phyloP scores from a whole-genome alignment of 148 eudicot genomes.

The Drosera capensis region DNA sequence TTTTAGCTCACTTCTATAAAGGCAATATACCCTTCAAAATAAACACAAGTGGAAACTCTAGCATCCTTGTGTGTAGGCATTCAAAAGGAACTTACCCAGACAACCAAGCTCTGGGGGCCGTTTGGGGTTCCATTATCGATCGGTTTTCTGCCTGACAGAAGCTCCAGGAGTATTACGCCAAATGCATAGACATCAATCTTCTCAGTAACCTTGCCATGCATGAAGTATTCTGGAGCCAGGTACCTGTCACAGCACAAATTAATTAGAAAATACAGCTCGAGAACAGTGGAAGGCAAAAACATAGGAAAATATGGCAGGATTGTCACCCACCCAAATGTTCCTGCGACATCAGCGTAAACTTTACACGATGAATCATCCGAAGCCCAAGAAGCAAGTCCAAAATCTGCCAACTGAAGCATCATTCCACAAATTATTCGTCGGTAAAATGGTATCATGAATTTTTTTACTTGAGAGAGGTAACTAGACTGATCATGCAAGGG shows the following conservation, averaged over 20 bases:
- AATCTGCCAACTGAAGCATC: conserved; percentile 85
- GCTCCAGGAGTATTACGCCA: conserved; percentile 48
- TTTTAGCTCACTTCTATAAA: background rate
- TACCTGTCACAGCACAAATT: conserved; percentile 20
- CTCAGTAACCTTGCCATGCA: conserved; percentile 43
- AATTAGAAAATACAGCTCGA: background rate
- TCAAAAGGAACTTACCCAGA: conserved; percentile 23
- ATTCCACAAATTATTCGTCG: too few relatives aligned
- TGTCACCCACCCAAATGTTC: conserved; percentile 79
- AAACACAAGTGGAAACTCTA: background rate
- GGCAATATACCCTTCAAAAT: background rate
- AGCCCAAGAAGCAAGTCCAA: conserved; percentile 85
- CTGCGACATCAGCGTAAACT: conserved; percentile 69
- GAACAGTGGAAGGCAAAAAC: background rate
- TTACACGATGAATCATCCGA: conserved; percentile 39
- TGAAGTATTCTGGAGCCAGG: conserved; percentile 48
- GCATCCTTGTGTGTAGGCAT: background rate
- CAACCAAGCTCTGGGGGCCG: conserved; percentile 40
- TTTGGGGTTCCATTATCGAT: conserved; percentile 29
- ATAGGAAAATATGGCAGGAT: background rate
- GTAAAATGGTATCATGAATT: too few relatives aligned
- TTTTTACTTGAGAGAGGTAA: background rate
- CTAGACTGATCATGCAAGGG: background rate
- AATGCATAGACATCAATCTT: conserved; percentile 39
- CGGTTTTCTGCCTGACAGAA: conserved; percentile 38